These are phyloP conservation scores for Coemansia sp. DNA, from an alignment of 192 early-diverging fungal genomes.

Conservation along the genomic window DNA sequence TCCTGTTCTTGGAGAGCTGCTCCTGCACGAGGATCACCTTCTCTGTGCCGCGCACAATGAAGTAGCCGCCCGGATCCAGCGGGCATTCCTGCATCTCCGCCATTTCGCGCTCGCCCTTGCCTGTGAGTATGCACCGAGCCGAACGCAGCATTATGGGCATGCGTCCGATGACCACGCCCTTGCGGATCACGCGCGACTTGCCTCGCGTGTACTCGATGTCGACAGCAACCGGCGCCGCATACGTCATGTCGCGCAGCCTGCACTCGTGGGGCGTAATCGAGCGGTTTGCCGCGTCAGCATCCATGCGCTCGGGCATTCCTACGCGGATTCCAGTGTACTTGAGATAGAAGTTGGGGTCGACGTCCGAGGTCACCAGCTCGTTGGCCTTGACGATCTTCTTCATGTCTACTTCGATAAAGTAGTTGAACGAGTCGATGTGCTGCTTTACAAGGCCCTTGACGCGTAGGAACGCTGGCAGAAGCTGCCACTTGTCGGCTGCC, in stretches of 20 bases:
- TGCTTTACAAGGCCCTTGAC: slow-evolving; percentile 98
- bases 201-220: slow-evolving; percentile 93
- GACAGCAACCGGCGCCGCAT: slow-evolving; percentile 88
- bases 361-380: slow-evolving; percentile 85
- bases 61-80: slow-evolving; percentile 97
- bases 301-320: slow-evolving; percentile 76
- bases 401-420: slow-evolving; percentile 94
- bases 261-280: slow-evolving; percentile 94
- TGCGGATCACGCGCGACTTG: slow-evolving; percentile 75
- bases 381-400: slow-evolving; percentile 95
- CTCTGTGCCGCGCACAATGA: slow-evolving; percentile 93
- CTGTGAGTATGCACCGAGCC: slow-evolving; percentile 79
- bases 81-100: slow-evolving; percentile 92
- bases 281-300: slow-evolving; percentile 70
- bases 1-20: slow-evolving; percentile 98
- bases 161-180: slow-evolving; percentile 82
- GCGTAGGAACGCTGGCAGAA: slow-evolving; percentile 95
- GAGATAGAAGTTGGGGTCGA: slow-evolving; percentile 91
- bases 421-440: slow-evolving; percentile 99
- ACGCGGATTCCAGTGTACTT: slow-evolving; percentile 92
- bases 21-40: slow-evolving; percentile 99
- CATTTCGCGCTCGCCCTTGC: slow-evolving; percentile 79
- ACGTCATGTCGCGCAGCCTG: slow-evolving; percentile 93
- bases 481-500: slow-evolving; percentile 92
- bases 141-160: slow-evolving; percentile 97